Evolutionary conservation across 768 basidiomycete genomes (phyloP), one percentile per base, ranked within the genome.

Genomic region (Mycena crocata): DNA sequence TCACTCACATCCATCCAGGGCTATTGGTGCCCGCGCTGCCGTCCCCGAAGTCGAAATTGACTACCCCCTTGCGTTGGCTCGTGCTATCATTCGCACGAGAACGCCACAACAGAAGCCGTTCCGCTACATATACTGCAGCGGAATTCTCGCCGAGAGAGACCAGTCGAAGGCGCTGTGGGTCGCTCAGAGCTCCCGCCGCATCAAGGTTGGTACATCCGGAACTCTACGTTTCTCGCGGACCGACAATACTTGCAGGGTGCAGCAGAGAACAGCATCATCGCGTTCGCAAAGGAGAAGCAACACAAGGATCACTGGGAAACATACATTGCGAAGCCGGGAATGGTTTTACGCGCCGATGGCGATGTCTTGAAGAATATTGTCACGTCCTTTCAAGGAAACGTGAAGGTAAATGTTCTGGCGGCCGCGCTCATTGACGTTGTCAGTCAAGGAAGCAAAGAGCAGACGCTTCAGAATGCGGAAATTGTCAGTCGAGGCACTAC

Each of bases 31-130:
- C 14, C 50, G 51, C 32, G 39, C 45, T 46, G 62, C 34, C 12
- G 54, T 64, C 17, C 62, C 62, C 14, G 64, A 66, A 39, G 57
- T 66, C 39, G 64, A 66, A 42, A 66, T 66, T 46, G 64, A 59
- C n/a, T 66, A 66, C 26, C 64, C 56, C 7, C 48, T 66, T 19
- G 57, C 56, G 4, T 34, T 59, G 2, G 56, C 48, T 24, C 46
- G 42, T 10, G 34, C 57, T 6, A 14, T 65, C 1, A 10, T 40
- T 5, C 8, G 31, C 28, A 56, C 37, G 21, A 28, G 51, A 24
- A 24, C 49, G 23, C 10, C 60, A 10, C 12, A 9, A 21, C 17
- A 24, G n/a, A 64, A 56, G 37, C 62, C 62, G 19, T 64, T 64
- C 55, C 44, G 54, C n/a, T 64, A 57, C 31, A 23, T 64, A 24